phyloP scores from a whole-genome alignment of 2,329 filamentous ascomycete genomes.

The Aspergillus novofumigatus region DNA sequence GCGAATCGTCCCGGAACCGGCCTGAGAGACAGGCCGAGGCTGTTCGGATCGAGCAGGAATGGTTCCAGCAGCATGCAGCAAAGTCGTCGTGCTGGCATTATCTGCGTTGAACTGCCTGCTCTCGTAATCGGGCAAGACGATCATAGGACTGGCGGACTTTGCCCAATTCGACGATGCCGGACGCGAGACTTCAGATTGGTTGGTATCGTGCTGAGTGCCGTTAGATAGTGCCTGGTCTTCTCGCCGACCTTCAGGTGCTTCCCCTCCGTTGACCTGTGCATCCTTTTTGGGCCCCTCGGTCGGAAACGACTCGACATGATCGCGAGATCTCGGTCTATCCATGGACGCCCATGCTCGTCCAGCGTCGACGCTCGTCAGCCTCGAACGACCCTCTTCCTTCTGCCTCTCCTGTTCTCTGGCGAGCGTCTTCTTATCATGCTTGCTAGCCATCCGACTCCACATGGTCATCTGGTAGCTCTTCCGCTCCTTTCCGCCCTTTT shows the following conservation, averaged over 20 bases:
- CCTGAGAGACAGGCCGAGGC: conserved; percentile 20
- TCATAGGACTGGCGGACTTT: conserved; percentile 20
- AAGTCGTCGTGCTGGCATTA: conserved; percentile 30
- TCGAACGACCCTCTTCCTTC: conserved; percentile 17
- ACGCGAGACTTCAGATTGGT: neutral
- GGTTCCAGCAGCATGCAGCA: conserved; percentile 27
- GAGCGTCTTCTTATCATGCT: conserved; percentile 76
- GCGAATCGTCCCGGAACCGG: conserved; percentile 24
- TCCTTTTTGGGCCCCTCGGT: neutral
- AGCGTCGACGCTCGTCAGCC: conserved; percentile 24
- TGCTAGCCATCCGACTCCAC: conserved; percentile 85
- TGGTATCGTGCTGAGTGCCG: neutral
- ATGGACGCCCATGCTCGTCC: conserved; percentile 23
- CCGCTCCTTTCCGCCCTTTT: conserved; percentile 47
- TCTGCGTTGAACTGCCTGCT: conserved; percentile 23
- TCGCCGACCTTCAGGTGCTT: neutral
- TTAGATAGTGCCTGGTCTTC: neutral
- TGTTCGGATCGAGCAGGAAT: conserved; percentile 21
- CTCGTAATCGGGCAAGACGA: conserved; percentile 28
- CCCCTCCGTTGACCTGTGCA: neutral
- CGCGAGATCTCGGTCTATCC: conserved; percentile 3
- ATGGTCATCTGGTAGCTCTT: conserved; percentile 73
- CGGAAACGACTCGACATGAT: neutral
- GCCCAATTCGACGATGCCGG: conserved; percentile 3
- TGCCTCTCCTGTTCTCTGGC: conserved; percentile 22